Base-by-base conservation (phyloP, 768 basidiomycete species). In the Kwoniella sp. region DNA sequence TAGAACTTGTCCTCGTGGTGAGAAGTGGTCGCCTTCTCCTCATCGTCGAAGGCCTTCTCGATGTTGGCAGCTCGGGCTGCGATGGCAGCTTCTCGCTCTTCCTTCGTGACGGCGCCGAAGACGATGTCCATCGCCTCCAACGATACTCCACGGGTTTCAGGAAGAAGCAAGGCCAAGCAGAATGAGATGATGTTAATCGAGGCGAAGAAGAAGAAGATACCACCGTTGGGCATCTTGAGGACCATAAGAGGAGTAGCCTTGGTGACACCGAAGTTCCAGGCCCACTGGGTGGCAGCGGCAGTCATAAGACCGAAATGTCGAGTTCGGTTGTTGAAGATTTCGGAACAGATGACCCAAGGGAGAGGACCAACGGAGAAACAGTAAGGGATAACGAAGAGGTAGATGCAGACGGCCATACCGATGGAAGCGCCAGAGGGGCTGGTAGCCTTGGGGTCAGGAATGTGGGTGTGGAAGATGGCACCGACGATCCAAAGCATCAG, bases 321-420 rank as follows among this genome's bases (percentile, higher is more conserved):
- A 17, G 90, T 91, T 47, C 90, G 82, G 15, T 89, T 92, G 7
- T 89, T 88, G 85, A 92, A 92, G 69, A 93, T 91, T 76, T 93
- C 91, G 5, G 89, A 83, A 47, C 88, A 88, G 68, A 88, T 88
- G 22, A 89, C 85, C 82, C 80, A 81, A 17, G 84, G 88, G 13
- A 83, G 78, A n/a, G 86, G 86, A 21, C 90, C 91, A 87, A 89
- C 90, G 9, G 72, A 90, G 86, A 91, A 88, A 2, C 88, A 89
- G 79, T 92, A 92, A 79, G 91, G 91, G 77, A 87, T 88, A 47
- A 91, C 90, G 71, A 90, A 93, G 58, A 92, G 85, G 75, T 92
- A 93, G 27, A 92, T 80, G 58, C 70, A 60, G 1, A 86, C 89
- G 2, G 91, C 62, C 91, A 92, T 92, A 0, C 84, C 91, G 76